A percentile compares a stretch with the other conserved stretches of the same genome.
Conservation (phyloP, 257 asterid species). For the Coffea canephora region DNA sequence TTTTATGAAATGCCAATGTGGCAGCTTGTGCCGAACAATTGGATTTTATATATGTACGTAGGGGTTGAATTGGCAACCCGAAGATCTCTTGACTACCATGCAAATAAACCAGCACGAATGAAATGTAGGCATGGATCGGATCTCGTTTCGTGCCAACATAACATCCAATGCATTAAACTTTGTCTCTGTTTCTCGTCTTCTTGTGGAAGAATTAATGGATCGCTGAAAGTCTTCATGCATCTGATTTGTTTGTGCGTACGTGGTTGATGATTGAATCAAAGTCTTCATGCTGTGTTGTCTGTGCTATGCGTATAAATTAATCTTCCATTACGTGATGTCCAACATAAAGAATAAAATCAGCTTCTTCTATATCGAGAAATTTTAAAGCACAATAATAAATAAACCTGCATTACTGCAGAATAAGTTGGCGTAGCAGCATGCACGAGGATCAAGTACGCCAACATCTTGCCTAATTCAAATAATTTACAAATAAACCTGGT, state of each 20-base stretch:
- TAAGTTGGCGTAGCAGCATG: conserved; percentile 16
- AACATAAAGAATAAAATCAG: conserved; percentile 23
- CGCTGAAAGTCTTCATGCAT: neutral
- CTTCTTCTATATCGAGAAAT: conserved; percentile 12
- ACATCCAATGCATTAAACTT: neutral
- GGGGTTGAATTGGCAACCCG: neutral
- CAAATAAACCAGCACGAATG: neutral
- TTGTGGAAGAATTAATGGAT: neutral
- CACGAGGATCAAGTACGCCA: conserved; percentile 14
- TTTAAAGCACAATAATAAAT: neutral
- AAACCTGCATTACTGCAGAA: conserved; percentile 25
- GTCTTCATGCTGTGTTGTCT: neutral
- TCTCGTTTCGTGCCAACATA: neutral
- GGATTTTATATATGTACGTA: neutral
- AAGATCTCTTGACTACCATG: neutral
- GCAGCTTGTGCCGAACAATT: neutral
- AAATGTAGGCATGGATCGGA: neutral
- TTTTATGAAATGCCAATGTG: conserved; percentile 15
- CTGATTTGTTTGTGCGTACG: neutral
- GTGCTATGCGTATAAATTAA: neutral
- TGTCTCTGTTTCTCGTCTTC: neutral
- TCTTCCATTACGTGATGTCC: conserved; percentile 6
- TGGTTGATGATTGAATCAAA: neutral
- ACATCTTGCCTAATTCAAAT: conserved; percentile 9
- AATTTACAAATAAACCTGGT: conserved; percentile 19